Conservation (phyloP, 2,329 filamentous ascomycete genomes). For the Exophiala viscosa region DNA sequence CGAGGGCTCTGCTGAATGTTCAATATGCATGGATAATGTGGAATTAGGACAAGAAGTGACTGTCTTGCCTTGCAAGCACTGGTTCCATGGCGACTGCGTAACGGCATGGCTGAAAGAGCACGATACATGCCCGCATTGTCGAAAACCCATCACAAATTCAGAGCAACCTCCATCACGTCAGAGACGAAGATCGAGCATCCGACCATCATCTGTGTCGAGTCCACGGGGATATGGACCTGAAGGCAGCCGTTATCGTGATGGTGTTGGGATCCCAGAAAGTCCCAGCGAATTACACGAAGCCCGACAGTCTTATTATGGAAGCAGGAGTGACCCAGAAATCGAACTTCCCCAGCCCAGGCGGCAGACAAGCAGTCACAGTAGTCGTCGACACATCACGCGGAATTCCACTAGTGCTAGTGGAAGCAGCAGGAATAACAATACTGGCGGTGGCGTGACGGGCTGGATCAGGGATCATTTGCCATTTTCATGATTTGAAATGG, state of each 20-base stretch:
- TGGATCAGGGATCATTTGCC: slow-evolving; percentile 31
- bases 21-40: slow-evolving; percentile 89
- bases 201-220: slow-evolving; percentile 20
- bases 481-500: slow-evolving; percentile 11
- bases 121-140: slow-evolving; percentile 74
- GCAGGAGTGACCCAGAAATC: slow-evolving; percentile 8
- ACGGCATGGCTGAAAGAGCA: slow-evolving; percentile 82
- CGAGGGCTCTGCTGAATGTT: slow-evolving; percentile 73
- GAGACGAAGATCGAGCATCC: slow-evolving; percentile 11
- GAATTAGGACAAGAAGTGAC: slow-evolving; percentile 69
- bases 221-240: slow-evolving; percentile 13
- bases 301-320: slow-evolving; percentile 20
- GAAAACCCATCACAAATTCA: slow-evolving; percentile 36
- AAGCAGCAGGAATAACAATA: slow-evolving; percentile 14
- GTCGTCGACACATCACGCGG: slow-evolving; percentile 12
- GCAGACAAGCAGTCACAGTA: slow-evolving; percentile 25
- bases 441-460: slow-evolving; percentile 26
- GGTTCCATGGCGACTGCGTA: slow-evolving; percentile 85
- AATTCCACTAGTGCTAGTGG: slow-evolving; percentile 2
- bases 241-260: slow-evolving; percentile 27
- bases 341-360: slow-evolving; percentile 16
- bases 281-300: slow-evolving; percentile 26
- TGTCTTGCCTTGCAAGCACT: slow-evolving; percentile 81
- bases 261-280: slow-evolving; percentile 8
- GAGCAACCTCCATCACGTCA: slow-evolving; percentile 10